A percentile compares a stretch with the other conserved stretches of the same genome.
Evolutionary conservation across 192 early-diverging fungal species (phyloP).

Genomic region (Backusella parvicylindrica): DNA sequence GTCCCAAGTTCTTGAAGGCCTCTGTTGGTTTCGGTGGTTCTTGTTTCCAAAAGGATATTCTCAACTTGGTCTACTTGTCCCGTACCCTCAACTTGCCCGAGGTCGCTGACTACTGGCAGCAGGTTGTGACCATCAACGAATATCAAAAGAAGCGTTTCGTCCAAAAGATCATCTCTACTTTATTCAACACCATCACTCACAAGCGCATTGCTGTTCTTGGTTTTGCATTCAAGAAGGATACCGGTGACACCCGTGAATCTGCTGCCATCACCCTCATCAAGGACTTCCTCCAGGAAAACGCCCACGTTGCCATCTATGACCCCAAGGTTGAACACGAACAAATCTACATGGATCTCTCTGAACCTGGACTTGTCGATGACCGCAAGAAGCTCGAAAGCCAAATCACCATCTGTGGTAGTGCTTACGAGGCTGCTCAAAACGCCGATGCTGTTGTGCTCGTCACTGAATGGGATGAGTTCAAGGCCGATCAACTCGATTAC

Average conservation of each 20-base stretch:
- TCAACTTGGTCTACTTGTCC: constrained; percentile 87
- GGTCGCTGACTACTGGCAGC: constrained; percentile 92
- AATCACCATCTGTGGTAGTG: constrained; percentile 57
- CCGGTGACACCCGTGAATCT: constrained; percentile 89
- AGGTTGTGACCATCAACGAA: constrained; percentile 88
- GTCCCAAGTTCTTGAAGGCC: constrained; percentile 86
- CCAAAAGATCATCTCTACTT: constrained; percentile 60
- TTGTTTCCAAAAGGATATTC: constrained; percentile 95
- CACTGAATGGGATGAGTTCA: constrained; percentile 94
- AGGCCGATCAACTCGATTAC: constrained; percentile 63
- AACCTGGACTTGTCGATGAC: constrained; percentile 51
- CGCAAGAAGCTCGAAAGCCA: constrained; percentile 53
- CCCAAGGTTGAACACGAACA: constrained; percentile 80
- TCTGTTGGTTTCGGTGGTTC: constrained; percentile 93
- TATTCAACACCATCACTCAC: constrained; percentile 79
- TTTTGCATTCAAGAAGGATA: constrained; percentile 95
- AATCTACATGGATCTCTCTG: constrained; percentile 64
- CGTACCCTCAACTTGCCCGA: constrained; percentile 80
- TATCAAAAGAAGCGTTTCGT: constrained; percentile 88
- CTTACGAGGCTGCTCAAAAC: constrained; percentile 68
- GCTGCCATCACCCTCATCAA: constrained; percentile 85
- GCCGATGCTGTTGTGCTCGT: constrained; percentile 79
- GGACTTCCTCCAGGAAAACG: constrained; percentile 75
- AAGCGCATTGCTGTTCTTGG: constrained; percentile 80
- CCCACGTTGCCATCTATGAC: constrained; percentile 79